These are phyloP conservation scores for Malus fusca DNA, from an alignment of 306 rosid genomes.

Conservation along the genomic window DNA sequence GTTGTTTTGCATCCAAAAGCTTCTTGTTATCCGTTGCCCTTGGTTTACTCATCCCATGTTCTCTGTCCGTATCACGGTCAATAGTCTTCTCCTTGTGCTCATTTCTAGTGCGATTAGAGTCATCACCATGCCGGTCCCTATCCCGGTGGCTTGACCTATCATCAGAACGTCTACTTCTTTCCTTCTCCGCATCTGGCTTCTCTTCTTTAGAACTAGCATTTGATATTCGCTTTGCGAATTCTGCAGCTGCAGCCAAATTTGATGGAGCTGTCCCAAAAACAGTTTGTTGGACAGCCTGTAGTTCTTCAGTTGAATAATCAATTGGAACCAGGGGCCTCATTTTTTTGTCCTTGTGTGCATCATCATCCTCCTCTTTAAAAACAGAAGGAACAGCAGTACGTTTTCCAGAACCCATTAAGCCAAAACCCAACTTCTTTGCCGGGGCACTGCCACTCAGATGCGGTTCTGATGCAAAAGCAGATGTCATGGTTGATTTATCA, in stretches of 20 bases:
- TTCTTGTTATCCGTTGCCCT: constrained; percentile 71
- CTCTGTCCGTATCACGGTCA: constrained; percentile 61
- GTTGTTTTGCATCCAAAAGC: constrained; percentile 81
- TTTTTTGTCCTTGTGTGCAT: constrained; percentile 88
- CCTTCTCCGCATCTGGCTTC: constrained; percentile 63
- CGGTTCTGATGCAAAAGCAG: constrained; percentile 47
- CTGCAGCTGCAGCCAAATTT: constrained; percentile 98
- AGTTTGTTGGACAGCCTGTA: constrained; percentile 74
- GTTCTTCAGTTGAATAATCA: constrained; percentile 94
- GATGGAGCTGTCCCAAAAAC: constrained; percentile 60
- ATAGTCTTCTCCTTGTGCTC: constrained; percentile 50
- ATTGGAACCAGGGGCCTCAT: constrained; percentile 98
- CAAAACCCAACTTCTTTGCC: constrained; percentile 86
- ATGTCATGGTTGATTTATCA: constrained; percentile 47
- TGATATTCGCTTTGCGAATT: constrained; percentile 89
- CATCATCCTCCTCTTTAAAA: constrained; percentile 93
- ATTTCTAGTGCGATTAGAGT: constrained; percentile 51
- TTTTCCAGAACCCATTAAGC: constrained; percentile 92
- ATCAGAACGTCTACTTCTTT: constrained; percentile 65
- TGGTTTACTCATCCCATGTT: constrained; percentile 48
- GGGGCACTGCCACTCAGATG: constrained; percentile 61
- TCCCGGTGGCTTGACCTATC: constrained; percentile 71
- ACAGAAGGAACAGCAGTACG: constrained; percentile 86
- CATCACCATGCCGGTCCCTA: constrained; percentile 66
- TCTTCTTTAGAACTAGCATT: constrained; percentile 70